phyloP scores from a whole-genome alignment of 345 rosid species.

The Brassica carinata region DNA sequence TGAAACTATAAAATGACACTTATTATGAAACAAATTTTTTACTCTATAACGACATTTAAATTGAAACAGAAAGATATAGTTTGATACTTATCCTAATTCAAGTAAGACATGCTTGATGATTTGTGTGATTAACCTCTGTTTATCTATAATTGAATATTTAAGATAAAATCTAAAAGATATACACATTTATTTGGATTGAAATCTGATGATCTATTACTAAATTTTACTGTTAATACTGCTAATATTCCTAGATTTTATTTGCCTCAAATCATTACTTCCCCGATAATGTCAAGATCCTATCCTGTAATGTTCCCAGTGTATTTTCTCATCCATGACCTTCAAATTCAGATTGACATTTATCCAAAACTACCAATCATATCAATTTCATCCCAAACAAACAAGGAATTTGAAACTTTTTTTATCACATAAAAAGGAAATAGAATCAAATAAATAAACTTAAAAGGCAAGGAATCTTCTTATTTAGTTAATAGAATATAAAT shows the following conservation, averaged over 20 bases:
- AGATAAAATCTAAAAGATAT: not conserved
- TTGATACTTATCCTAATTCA: not conserved
- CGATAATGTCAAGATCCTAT: not conserved
- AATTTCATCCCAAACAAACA: not conserved
- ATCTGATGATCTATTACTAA: not conserved
- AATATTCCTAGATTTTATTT: constrained; percentile 6
- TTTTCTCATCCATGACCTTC: constrained; percentile 5
- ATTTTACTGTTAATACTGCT: not conserved
- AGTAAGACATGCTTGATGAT: not conserved
- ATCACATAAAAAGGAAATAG: not conserved
- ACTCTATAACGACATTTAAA: too few relatives aligned
- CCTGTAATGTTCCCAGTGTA: not conserved
- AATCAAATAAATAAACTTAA: not conserved
- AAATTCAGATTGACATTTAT: not conserved
- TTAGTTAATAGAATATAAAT: not conserved
- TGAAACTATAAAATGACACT: too few relatives aligned
- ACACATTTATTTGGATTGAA: not conserved
- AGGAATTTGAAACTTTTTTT: not conserved
- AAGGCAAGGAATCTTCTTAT: not conserved
- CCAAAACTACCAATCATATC: not conserved
- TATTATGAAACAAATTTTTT: not conserved
- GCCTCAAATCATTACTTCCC: not conserved
- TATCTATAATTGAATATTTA: not conserved
- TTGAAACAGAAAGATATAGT: not conserved
- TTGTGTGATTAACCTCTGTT: not conserved